Evolutionary conservation across 306 rosid species (phyloP).

Genomic region (Vicia villosa): DNA sequence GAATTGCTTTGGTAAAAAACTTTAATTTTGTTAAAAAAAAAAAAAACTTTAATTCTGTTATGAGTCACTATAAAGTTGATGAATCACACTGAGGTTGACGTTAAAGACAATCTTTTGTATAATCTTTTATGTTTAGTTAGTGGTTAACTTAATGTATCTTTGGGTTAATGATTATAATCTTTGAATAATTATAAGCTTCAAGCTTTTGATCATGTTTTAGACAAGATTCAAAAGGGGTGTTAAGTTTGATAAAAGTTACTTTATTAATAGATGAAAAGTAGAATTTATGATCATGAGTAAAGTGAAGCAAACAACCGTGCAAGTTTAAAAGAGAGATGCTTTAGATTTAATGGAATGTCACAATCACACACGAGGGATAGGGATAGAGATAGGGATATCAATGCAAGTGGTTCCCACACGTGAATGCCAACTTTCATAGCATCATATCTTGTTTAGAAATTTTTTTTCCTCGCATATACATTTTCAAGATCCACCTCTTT

Average conservation of each 20-base stretch:
- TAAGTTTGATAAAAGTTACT: slow-evolving; percentile 25
- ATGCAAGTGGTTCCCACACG: slow-evolving; percentile 63
- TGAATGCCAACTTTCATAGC: slow-evolving; percentile 44
- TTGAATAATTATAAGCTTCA: slow-evolving; percentile 29
- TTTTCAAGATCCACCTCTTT: no score
- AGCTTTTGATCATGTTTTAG: slow-evolving; percentile 2
- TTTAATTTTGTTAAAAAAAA: no score
- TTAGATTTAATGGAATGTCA: slow-evolving; percentile 39
- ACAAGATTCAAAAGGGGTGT: slow-evolving; percentile 38
- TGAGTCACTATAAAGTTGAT: slow-evolving; percentile 28
- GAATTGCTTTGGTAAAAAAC: no score
- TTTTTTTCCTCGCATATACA: no score
- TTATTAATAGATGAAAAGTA: slow-evolving; percentile 39
- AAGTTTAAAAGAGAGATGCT: slow-evolving; percentile 43
- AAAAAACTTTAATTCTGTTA: no score
- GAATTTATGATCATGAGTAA: slow-evolving; percentile 38
- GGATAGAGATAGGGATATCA: not conserved
- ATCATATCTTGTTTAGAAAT: no score
- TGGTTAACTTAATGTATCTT: slow-evolving; percentile 11
- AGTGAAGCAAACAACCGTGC: slow-evolving; percentile 71
- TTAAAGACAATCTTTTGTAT: slow-evolving; percentile 17
- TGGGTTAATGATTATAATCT: slow-evolving; percentile 4
- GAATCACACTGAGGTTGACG: slow-evolving; percentile 18
- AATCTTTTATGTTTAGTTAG: not conserved
- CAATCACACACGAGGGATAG: slow-evolving; percentile 56